phyloP scores from a whole-genome alignment of 495 filamentous ascomycete species.

The Pyronema omphalodes region DNA sequence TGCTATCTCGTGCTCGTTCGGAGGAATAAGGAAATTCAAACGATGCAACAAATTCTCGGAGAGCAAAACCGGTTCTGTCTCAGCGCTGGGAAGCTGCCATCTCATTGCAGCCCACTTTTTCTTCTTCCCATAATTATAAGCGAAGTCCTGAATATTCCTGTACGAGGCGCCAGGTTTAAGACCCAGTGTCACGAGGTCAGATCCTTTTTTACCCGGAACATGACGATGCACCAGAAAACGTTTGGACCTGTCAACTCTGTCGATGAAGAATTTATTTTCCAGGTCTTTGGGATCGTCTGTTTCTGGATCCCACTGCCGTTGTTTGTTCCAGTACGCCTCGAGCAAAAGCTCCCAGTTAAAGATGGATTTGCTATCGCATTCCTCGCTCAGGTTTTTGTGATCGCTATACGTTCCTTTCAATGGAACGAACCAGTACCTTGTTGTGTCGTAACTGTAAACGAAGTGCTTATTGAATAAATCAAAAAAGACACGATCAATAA shows the following conservation, averaged over 20 bases:
- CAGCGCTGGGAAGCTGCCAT: constrained; percentile 14
- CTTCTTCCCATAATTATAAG: constrained; percentile 17
- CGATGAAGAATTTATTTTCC: constrained; percentile 46
- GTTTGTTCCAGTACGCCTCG: constrained; percentile 25
- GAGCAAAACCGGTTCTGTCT: constrained; percentile 53
- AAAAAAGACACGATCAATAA: constrained; percentile 59
- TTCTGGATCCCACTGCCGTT: too few relatives aligned
- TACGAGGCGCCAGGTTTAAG: constrained; percentile 34
- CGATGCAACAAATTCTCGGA: constrained; percentile 55
- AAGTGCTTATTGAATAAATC: constrained; percentile 83
- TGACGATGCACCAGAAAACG: constrained; percentile 31
- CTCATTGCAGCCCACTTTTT: constrained; percentile 15
- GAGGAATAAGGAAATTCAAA: constrained; percentile 59
- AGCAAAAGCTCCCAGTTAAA: constrained; percentile 34
- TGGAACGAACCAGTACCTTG: constrained; percentile 78
- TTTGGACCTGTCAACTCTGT: constrained; percentile 54
- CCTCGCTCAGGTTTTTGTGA: constrained; percentile 11
- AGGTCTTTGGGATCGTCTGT: constrained; percentile 36
- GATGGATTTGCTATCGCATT: constrained; percentile 31
- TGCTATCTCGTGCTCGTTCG: constrained; percentile 33
- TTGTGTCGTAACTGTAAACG: constrained; percentile 38
- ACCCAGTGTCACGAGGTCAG: constrained; percentile 36
- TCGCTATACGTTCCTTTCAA: constrained; percentile 18
- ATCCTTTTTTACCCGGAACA: constrained; percentile 29
- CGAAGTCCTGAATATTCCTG: constrained; percentile 48